Evolutionary conservation across 2,329 filamentous ascomycete species (phyloP).

Genomic region (Orbilia ellipsospora): DNA sequence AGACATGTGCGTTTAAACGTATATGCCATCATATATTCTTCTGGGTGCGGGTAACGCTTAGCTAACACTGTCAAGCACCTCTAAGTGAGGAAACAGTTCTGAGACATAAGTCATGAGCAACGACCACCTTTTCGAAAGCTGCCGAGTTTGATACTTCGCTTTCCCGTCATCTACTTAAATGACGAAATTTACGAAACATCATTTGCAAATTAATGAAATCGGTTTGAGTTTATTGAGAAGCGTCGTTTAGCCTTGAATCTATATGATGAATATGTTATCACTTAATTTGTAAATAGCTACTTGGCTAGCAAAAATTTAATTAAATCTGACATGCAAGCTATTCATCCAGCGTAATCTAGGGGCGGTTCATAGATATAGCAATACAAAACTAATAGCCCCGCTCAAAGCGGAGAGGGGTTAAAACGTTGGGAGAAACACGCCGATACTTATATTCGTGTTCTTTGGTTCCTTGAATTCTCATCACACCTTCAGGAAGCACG

Average conservation of each 20-base stretch:
- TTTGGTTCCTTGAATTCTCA: neutral
- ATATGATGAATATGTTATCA: too few species aligned
- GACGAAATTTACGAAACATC: too few species aligned
- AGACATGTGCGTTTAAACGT: neutral
- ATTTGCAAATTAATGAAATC: neutral
- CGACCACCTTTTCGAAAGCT: neutral
- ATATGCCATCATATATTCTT: neutral
- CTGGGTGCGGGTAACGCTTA: slow-evolving; percentile 10
- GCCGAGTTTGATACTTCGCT: neutral
- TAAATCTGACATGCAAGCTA: too few species aligned
- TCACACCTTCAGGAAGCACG: neutral
- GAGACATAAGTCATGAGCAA: slow-evolving; percentile 3
- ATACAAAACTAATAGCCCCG: too few species aligned
- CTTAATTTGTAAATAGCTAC: too few species aligned
- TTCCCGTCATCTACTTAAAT: neutral
- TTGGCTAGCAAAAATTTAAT: too few species aligned
- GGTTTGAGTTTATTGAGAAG: neutral
- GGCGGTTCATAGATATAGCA: too few species aligned
- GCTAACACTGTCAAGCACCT: slow-evolving; percentile 18
- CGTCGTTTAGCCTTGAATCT: too few species aligned
- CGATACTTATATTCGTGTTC: slow-evolving; percentile 29
- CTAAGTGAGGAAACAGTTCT: slow-evolving; percentile 34
- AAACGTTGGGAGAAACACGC: slow-evolving; percentile 7
- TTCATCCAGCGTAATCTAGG: too few species aligned
- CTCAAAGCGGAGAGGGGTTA: neutral